Evolutionary conservation across 495 filamentous ascomycete species (phyloP).

Genomic region (Penicillium tannophilum): DNA sequence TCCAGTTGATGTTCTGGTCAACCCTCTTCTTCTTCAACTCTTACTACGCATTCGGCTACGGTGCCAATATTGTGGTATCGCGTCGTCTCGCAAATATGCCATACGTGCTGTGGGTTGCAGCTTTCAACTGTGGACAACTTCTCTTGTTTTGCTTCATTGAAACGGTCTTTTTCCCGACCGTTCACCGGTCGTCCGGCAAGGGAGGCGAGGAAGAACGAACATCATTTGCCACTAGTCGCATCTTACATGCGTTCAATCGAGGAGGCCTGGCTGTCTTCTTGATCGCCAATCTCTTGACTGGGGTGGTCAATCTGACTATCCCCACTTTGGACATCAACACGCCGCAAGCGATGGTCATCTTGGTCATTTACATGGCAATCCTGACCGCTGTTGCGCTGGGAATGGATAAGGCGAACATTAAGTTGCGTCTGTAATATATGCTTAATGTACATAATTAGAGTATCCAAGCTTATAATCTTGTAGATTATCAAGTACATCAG

Average conservation of each 20-base stretch:
- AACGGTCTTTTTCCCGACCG: constrained; percentile 70
- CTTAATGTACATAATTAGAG: constrained; percentile 13
- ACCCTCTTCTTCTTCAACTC: constrained; percentile 66
- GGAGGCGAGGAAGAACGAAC: constrained; percentile 56
- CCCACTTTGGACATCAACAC: constrained; percentile 72
- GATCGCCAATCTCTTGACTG: constrained; percentile 85
- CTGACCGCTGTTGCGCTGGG: constrained; percentile 68
- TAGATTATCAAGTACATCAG: constrained; percentile 6
- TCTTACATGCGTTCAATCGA: constrained; percentile 81
- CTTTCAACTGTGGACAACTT: constrained; percentile 84
- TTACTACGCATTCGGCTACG: constrained; percentile 66
- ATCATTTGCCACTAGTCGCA: constrained; percentile 71
- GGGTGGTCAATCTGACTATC: constrained; percentile 81
- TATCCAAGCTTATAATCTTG: constrained; percentile 3
- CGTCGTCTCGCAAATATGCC: constrained; percentile 90
- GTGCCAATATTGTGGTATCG: constrained; percentile 68
- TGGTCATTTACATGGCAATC: constrained; percentile 69
- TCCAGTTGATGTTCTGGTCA: constrained; percentile 67
- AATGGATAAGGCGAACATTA: constrained; percentile 72
- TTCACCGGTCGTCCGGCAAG: constrained; percentile 56
- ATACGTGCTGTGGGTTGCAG: constrained; percentile 87
- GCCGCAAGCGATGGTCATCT: constrained; percentile 66
- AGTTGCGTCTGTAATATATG: constrained; percentile 61
- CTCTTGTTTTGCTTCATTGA: constrained; percentile 77
- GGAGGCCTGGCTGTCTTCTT: constrained; percentile 89